Conservation (phyloP, 139 green algal species). For the Trebouxia sp. region DNA sequence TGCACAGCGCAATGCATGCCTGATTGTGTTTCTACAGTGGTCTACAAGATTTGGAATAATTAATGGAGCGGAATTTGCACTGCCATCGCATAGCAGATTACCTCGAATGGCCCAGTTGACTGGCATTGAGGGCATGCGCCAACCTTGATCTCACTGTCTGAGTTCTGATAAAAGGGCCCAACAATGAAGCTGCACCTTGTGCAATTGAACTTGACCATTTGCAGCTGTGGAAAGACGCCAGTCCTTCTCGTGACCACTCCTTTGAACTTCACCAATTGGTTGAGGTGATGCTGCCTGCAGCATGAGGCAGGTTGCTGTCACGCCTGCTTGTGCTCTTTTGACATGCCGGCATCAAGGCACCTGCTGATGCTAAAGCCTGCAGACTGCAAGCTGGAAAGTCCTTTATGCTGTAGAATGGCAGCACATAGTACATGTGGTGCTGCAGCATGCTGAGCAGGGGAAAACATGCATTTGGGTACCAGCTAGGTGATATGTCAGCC, state of each 20-base stretch:
- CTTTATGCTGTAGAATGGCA: background rate
- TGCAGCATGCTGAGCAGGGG: background rate
- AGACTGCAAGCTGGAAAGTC: background rate
- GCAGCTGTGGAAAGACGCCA: constrained; percentile 97
- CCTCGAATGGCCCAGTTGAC: constrained; percentile 88
- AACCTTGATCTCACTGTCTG: constrained; percentile 76
- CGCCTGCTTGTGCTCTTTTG: background rate
- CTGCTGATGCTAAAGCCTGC: background rate
- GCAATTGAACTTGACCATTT: constrained; percentile 92
- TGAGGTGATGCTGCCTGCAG: constrained; percentile 81
- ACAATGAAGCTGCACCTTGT: constrained; percentile 81
- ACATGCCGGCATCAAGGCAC: background rate
- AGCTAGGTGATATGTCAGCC: no score
- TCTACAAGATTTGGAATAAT: no score
- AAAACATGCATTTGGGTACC: background rate
- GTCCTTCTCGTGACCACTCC: constrained; percentile 96
- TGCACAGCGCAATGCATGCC: no score
- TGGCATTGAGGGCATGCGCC: constrained; percentile 83
- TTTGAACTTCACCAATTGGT: constrained; percentile 81
- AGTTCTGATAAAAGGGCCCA: constrained; percentile 88
- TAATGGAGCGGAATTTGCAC: background rate
- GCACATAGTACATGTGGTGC: no score
- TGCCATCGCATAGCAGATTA: constrained; percentile 42
- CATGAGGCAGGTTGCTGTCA: no score
- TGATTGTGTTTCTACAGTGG: no score